Percentiles rank a stretch among this genome's conserved stretches.
These are phyloP conservation scores for Draba incana DNA, from an alignment of 345 rosid species.

Conservation along the genomic window DNA sequence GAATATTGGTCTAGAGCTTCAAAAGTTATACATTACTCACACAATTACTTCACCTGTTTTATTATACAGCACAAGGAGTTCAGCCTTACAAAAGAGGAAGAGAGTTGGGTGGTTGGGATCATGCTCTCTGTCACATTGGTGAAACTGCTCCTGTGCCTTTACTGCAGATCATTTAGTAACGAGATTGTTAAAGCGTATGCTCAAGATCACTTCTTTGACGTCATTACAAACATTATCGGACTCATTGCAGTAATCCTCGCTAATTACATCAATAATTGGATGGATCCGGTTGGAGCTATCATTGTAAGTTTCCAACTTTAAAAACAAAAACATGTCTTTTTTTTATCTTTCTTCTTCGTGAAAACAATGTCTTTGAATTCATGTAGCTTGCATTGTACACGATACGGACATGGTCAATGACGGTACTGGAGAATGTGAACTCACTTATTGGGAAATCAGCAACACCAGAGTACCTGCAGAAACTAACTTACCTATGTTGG, in stretches of 20 bases:
- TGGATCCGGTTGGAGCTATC: constrained; percentile 98
- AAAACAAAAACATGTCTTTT: not conserved
- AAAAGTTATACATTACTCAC: constrained; percentile 19
- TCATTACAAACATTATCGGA: constrained; percentile 91
- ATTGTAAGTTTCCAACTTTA: constrained; percentile 56
- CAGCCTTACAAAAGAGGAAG: constrained; percentile 67
- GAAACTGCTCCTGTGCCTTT: constrained; percentile 69
- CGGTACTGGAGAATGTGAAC: constrained; percentile 90
- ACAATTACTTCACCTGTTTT: constrained; percentile 32
- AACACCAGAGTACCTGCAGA: constrained; percentile 83
- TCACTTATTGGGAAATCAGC: constrained; percentile 92
- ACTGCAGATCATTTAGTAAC: constrained; percentile 79
- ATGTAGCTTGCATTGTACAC: constrained; percentile 93
- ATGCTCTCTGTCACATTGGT: constrained; percentile 93
- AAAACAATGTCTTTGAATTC: not conserved
- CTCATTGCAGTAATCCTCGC: constrained; percentile 92
- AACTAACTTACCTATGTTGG: constrained; percentile 96
- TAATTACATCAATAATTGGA: constrained; percentile 75
- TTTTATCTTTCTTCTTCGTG: constrained; percentile 13
- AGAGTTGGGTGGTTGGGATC: constrained; percentile 90
- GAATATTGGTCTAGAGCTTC: constrained; percentile 21
- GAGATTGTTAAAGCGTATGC: constrained; percentile 98
- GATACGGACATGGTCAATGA: constrained; percentile 96
- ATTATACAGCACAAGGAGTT: constrained; percentile 66
- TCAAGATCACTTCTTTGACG: constrained; percentile 97